phyloP scores from a whole-genome alignment of 2,329 filamentous ascomycete species.

The Canariomyces notabilis region DNA sequence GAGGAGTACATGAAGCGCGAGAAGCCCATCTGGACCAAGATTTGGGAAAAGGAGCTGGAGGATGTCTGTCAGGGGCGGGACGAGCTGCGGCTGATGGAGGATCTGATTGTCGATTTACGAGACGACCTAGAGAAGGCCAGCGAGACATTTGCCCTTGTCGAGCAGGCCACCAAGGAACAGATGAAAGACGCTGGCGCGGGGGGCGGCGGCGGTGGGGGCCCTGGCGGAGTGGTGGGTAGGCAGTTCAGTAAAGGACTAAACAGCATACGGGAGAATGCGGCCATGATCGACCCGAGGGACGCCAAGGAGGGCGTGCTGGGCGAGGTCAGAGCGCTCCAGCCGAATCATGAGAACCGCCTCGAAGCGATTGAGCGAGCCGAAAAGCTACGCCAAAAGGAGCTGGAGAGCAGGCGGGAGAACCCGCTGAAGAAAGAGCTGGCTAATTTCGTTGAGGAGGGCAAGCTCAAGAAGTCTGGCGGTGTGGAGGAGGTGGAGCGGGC shows the following conservation, averaged over 20 bases:
- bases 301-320: constrained; percentile 90
- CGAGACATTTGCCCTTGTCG: constrained; percentile 89
- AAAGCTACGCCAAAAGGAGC: constrained; percentile 81
- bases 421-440: constrained; percentile 79
- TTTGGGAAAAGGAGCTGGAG: constrained; percentile 97
- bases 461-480: constrained; percentile 91
- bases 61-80: constrained; percentile 94
- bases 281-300: constrained; percentile 60
- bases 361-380: constrained; percentile 98
- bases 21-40: constrained; percentile 97
- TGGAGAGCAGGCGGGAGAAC: constrained; percentile 70
- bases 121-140: constrained; percentile 93
- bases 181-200: constrained; percentile 66
- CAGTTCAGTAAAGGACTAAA: constrained; percentile 54
- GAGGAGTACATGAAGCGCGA: constrained; percentile 87
- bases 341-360: constrained; percentile 87
- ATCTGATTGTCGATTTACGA: constrained; percentile 83
- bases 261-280: constrained; percentile 42
- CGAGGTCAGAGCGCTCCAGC: constrained; percentile 87
- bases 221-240: constrained; percentile 27
- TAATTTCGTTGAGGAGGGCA: constrained; percentile 81
- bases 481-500: constrained; percentile 89
- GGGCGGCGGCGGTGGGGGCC: constrained; percentile 43
- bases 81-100: constrained; percentile 92
- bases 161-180: constrained; percentile 97